Evolutionary conservation across 768 basidiomycete genomes (phyloP).

Genomic region (Leccinum subtestaceum): DNA sequence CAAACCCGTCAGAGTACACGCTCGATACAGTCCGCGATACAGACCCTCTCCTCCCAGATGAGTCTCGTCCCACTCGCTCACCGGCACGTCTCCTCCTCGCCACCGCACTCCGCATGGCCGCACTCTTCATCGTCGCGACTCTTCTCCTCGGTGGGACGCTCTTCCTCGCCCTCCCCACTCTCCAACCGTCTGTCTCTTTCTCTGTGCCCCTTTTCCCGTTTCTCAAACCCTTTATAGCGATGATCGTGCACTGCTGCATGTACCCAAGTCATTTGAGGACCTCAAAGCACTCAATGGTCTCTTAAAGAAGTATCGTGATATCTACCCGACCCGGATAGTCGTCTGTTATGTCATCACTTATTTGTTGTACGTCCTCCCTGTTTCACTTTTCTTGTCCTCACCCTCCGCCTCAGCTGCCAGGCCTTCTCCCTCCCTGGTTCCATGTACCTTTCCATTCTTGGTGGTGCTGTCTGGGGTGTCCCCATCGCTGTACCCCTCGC

Average conservation of each 20-base stretch:
- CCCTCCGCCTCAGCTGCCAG: slow-evolving; percentile 62
- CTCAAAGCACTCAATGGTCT: slow-evolving; percentile 82
- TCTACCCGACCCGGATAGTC: slow-evolving; percentile 82
- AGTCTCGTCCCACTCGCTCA: slow-evolving; percentile 36
- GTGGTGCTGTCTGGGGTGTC: slow-evolving; percentile 94
- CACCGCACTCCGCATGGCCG: slow-evolving; percentile 81
- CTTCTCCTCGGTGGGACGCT: slow-evolving; percentile 70
- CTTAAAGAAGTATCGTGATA: slow-evolving; percentile 88
- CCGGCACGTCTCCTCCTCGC: slow-evolving; percentile 64
- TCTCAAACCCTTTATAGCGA: slow-evolving; percentile 43
- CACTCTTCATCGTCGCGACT: slow-evolving; percentile 70
- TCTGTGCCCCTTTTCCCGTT: neutral
- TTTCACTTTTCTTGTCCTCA: slow-evolving; percentile 6
- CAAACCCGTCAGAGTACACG: slow-evolving; percentile 56
- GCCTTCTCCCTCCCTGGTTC: slow-evolving; percentile 96
- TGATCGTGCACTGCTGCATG: slow-evolving; percentile 71
- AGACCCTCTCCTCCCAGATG: slow-evolving; percentile 29
- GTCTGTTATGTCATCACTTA: slow-evolving; percentile 87
- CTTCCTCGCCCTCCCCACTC: slow-evolving; percentile 75
- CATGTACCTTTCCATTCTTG: slow-evolving; percentile 97
- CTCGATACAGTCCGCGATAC: slow-evolving; percentile 52
- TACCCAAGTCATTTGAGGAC: slow-evolving; percentile 87
- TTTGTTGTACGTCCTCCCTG: slow-evolving; percentile 69
- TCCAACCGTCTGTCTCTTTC: slow-evolving; percentile 62
- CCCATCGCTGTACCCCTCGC: slow-evolving; percentile 83